Evolutionary conservation across 2,329 filamentous ascomycete genomes (phyloP), one percentile per base, ranked within the genome.

Genomic region (Zasmidium cellare): DNA sequence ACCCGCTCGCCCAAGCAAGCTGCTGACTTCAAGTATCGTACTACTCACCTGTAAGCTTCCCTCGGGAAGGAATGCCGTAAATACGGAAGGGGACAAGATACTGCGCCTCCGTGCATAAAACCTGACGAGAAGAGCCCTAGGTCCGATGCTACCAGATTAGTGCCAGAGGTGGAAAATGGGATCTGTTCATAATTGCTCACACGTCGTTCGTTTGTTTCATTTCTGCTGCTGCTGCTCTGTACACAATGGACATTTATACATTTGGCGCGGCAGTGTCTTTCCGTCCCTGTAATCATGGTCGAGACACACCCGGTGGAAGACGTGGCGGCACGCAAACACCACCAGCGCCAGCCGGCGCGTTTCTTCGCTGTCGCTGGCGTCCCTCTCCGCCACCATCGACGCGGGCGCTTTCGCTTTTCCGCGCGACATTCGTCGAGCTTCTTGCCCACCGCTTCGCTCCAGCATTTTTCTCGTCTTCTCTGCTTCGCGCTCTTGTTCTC

Each of bases 261-360:
- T 55, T 46, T 56, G 65, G 25, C 53, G 49, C 31, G 51, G 54
- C 25, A 50, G 35, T 44, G 51, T 52, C 46, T 61, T 58, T 3
- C 65, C 64, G 18, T 67, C 63, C 48, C 63, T 49, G 55, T 59
- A 64, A 9, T 57, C 60, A 28, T 55, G 65, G 61, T 93, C 89
- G 41, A 90, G 76, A 69, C 87, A 92, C 23, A 76, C 79, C 70
- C 86, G 81, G 75, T 90, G 87, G 67, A 88, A 89, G 18, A 89
- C 84, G 72, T 90, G 87, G 55, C 87, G 80, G 71, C 87, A 90
- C 20, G 87, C 87, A 66, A 90, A 75, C 50, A 90, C 82, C 9
- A 90, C 84, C 53, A 90, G 71, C 46, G 85, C 65, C 57, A 72
- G 48, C 58, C 62, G 67, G 53, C 58, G 65, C 18, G 55, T 49